Evolutionary conservation across 2,329 filamentous ascomycete genomes (phyloP), one percentile per base, ranked within the genome.

Genomic region (Chaetomium strumarium): DNA sequence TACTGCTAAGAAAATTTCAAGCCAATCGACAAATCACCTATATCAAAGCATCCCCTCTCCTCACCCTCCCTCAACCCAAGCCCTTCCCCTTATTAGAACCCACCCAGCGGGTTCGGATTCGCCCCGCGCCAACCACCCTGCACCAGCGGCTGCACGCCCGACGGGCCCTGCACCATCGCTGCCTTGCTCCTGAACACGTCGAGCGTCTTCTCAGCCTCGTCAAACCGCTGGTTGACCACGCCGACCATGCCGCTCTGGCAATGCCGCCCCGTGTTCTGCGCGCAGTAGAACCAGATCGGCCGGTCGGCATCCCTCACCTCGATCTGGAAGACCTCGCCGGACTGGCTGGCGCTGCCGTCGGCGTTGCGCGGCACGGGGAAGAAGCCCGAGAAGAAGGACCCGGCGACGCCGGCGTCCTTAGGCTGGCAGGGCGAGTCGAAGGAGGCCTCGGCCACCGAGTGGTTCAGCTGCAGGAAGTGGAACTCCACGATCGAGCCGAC

Each of bases 401-500:
- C n/a, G n/a, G n/a, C n/a, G n/a, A n/a, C n/a, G 42, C 61, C 59
- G 55, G 66, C 66, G 46, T 62, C 61, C 13, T 70, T 64, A 5
- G 74, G 73, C 53, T 65, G 13, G 66, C 75, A 77, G 24, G 75
- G 53, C 14, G 46, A 37, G 43, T 30, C 47, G 20, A 59, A 59
- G 14, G 56, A 46, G 5, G 62, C 60, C 59, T 74, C 69, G 4
- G 66, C 70, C 45, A 81, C 67, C 12, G 72, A 72, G 70, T 80
- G 78, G 67, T 75, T 77, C 55, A 59, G 61, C 10, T 77, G 74
- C 52, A 72, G 71, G 70, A 75, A 81, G 63, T 78, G 74, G 69
- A 74, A 82, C 65, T 81, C 76, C 55, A 82, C 63, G 5, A 76
- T 58, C 55, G 76, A 73, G 51, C 78, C 78, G 5, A 72, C 50